These are phyloP conservation scores for Heracleum sosnowskyi DNA, from an alignment of 129 eudicot species.

Conservation along the genomic window DNA sequence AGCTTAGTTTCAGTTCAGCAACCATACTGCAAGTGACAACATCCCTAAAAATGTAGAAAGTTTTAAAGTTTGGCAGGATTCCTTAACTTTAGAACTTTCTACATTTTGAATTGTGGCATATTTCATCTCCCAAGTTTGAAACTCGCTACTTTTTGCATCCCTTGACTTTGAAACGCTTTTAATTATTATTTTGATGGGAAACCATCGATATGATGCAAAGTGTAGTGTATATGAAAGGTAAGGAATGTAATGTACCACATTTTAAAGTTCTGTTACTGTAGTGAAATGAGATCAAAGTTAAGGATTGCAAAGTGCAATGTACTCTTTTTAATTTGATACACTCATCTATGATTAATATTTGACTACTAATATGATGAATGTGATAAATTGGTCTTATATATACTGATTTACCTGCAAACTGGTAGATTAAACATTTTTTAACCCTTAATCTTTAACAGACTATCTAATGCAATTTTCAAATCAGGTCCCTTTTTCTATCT, in stretches of 20 bases:
- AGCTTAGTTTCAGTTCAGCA: neutral
- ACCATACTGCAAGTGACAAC: neutral
- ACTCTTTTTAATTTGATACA: neutral
- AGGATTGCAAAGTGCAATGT: neutral
- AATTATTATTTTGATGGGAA: neutral
- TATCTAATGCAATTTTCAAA: neutral
- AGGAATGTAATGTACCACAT: neutral
- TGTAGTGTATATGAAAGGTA: neutral
- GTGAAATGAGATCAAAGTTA: neutral
- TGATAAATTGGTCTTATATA: neutral
- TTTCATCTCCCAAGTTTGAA: neutral
- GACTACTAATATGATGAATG: neutral
- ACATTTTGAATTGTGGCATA: neutral
- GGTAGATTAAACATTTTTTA: neutral
- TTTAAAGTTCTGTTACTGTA: neutral
- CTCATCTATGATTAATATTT: neutral
- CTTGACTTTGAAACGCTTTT: neutral
- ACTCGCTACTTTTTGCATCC: neutral
- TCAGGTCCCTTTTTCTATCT: conserved; percentile 78
- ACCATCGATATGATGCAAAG: neutral
- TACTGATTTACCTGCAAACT: neutral
- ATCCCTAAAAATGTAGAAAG: too few relatives aligned
- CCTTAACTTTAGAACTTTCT: too few relatives aligned
- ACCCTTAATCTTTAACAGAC: neutral
- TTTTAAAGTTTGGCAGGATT: too few relatives aligned